These are phyloP conservation scores for Coniochaeta sp. DNA, from an alignment of 2,329 filamentous ascomycete species.

Conservation along the genomic window DNA sequence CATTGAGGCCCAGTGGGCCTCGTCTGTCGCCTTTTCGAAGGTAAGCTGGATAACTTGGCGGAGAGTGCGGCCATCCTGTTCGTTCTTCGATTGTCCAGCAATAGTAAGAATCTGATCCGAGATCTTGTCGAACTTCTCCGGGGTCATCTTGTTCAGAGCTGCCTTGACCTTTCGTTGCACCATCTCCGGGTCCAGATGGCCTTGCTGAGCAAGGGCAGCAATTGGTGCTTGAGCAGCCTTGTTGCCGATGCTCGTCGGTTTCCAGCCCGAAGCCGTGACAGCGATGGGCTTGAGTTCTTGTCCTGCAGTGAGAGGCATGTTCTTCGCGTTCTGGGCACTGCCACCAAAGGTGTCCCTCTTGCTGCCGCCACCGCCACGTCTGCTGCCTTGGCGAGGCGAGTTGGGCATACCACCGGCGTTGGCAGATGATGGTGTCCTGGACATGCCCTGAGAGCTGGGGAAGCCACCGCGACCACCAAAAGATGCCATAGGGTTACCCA, in stretches of 20 bases:
- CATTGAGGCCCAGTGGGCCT: slow-evolving; percentile 97
- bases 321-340: slow-evolving; percentile 62
- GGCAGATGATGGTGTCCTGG: slow-evolving; percentile 54
- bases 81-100: slow-evolving; percentile 90
- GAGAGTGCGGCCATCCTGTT: slow-evolving; percentile 86
- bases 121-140: slow-evolving; percentile 96
- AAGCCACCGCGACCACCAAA: slow-evolving; percentile 57
- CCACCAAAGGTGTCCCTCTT: slow-evolving; percentile 46
- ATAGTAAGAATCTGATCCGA: slow-evolving; percentile 89
- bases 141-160: slow-evolving; percentile 98
- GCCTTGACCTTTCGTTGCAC: slow-evolving; percentile 99
- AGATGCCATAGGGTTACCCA: slow-evolving; percentile 46
- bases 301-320: slow-evolving; percentile 84
- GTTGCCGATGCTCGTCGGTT: slow-evolving; percentile 63
- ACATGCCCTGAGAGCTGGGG: slow-evolving; percentile 54
- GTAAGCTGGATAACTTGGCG: slow-evolving; percentile 98
- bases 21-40: slow-evolving; percentile 97
- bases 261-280: slow-evolving; percentile 74
- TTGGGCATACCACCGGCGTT: slow-evolving; percentile 53
- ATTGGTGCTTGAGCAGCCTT: slow-evolving; percentile 27
- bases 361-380: slow-evolving; percentile 53
- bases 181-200: slow-evolving; percentile 76
- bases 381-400: slow-evolving; percentile 63
- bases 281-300: slow-evolving; percentile 75
- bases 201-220: slow-evolving; percentile 34